These are phyloP conservation scores for Xylogone sp. DNA, from an alignment of 2,329 filamentous ascomycete genomes.

Conservation along the genomic window DNA sequence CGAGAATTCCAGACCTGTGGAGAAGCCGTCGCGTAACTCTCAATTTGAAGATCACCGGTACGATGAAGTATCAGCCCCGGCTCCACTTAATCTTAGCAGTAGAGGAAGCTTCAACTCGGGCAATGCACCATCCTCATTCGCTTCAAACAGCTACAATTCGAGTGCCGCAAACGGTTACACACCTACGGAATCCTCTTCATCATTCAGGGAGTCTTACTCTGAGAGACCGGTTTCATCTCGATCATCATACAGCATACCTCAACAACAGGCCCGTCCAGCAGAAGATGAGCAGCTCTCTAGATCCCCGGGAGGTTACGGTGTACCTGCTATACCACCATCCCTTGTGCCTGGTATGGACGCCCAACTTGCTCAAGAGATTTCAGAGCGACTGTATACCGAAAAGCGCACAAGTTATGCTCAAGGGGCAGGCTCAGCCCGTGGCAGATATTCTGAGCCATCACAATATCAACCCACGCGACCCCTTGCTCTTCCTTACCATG, in stretches of 20 bases:
- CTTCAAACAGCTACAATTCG: conserved; percentile 19
- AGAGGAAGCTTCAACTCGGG: conserved; percentile 20
- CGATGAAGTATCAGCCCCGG: conserved; percentile 24
- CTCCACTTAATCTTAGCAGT: conserved; percentile 24
- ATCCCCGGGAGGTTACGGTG: conserved; percentile 29
- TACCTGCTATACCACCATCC: conserved; percentile 50
- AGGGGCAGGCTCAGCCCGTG: conserved; percentile 34
- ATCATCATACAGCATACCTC: conserved; percentile 16
- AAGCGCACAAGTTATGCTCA: conserved; percentile 43
- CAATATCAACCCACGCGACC: conserved; percentile 21
- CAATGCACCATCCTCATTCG: conserved; percentile 12
- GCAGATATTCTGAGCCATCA: conserved; percentile 27
- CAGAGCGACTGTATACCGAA: conserved; percentile 54
- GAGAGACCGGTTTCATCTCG: conserved; percentile 19
- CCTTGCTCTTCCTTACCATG: conserved; percentile 21
- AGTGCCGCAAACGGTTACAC: conserved; percentile 21
- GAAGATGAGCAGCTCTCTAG: conserved; percentile 11
- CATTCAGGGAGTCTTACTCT: conserved; percentile 17
- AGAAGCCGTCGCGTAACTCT: conserved; percentile 14
- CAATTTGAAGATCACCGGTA: conserved; percentile 20
- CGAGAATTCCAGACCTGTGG: conserved; percentile 13
- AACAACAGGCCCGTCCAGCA: conserved; percentile 17
- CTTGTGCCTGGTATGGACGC: conserved; percentile 60
- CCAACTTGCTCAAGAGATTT: conserved; percentile 50
- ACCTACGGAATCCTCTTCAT: conserved; percentile 19